Evolutionary conservation across 73 alveolate genomes (phyloP).

Genomic region (Uronychia setigera): DNA sequence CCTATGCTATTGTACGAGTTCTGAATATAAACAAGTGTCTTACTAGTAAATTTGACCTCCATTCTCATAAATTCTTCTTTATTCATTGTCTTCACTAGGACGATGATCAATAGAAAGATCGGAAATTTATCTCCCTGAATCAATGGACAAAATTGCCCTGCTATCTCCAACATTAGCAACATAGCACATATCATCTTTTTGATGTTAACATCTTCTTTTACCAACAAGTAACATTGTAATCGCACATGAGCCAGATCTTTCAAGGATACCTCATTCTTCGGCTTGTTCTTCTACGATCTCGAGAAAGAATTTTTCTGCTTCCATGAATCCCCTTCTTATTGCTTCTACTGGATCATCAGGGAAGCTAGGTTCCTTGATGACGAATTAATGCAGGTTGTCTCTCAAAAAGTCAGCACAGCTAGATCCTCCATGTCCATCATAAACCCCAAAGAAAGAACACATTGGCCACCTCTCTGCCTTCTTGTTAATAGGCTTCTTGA

Average conservation of each 20-base stretch:
- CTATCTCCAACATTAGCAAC: conserved; percentile 95
- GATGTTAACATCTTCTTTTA: conserved; percentile 64
- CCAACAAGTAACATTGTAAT: conserved; percentile 69
- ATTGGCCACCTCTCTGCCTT: conserved; percentile 75
- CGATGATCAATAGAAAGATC: conserved; percentile 86
- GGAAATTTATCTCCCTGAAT: conserved; percentile 59
- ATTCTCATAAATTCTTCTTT: conserved; percentile 43
- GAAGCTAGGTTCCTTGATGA: conserved; percentile 7
- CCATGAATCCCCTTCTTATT: conserved; percentile 15
- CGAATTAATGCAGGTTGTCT: conserved; percentile 76
- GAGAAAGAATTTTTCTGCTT: conserved; percentile 36
- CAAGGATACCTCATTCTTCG: conserved; percentile 25
- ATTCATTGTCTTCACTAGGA: conserved; percentile 85
- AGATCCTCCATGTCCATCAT: conserved; percentile 87
- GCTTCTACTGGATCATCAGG: conserved; percentile 25
- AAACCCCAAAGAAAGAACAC: conserved; percentile 75
- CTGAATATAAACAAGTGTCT: conserved; percentile 48
- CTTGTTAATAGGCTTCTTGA: conserved; percentile 65
- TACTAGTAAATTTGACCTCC: conserved; percentile 84
- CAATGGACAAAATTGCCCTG: conserved; percentile 70
- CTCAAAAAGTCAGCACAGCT: conserved; percentile 81
- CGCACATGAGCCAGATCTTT: conserved; percentile 84
- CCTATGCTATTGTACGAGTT: conserved; percentile 11
- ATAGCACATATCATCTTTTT: conserved; percentile 68
- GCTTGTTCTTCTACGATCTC: conserved; percentile 47